phyloP scores from a whole-genome alignment of 768 basidiomycete species.

The Agaricus subrufescens region DNA sequence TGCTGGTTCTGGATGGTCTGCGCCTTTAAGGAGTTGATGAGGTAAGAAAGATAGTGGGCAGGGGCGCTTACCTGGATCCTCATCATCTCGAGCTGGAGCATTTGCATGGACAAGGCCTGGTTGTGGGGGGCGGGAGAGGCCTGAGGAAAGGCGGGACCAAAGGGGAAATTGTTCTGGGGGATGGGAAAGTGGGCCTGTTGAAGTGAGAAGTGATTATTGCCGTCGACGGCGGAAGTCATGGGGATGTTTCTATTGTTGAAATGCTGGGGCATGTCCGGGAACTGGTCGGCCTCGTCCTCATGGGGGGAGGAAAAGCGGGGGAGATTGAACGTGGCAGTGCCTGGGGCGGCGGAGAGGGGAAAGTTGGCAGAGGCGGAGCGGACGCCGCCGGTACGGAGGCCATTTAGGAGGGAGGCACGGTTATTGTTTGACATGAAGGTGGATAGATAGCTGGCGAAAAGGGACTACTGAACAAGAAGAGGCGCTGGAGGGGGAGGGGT shows the following conservation, averaged over 20 bases:
- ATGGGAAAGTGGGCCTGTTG: constrained; percentile 48
- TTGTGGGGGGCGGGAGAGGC: constrained; percentile 47
- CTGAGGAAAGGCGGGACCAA: constrained; percentile 44
- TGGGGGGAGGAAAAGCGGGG: constrained; percentile 47
- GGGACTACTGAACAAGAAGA: constrained; percentile 33
- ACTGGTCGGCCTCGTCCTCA: constrained; percentile 59
- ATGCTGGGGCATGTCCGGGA: constrained; percentile 53
- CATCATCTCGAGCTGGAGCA: constrained; percentile 81
- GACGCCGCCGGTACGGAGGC: constrained; percentile 87
- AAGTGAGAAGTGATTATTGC: constrained; percentile 61
- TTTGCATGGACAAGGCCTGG: constrained; percentile 74
- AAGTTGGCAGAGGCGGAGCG: constrained; percentile 60
- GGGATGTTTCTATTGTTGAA: constrained; percentile 52
- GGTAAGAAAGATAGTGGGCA: constrained; percentile 7
- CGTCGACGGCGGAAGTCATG: constrained; percentile 71
- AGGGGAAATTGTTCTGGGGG: constrained; percentile 52
- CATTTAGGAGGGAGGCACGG: constrained; percentile 83
- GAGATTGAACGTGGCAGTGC: constrained; percentile 53
- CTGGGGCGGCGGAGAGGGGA: constrained; percentile 68
- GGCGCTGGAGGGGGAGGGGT: constrained; percentile 3
- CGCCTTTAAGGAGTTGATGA: constrained; percentile 34
- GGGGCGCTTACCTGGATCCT: constrained; percentile 62
- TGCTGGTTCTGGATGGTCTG: constrained; percentile 78
- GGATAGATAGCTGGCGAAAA: constrained; percentile 24
- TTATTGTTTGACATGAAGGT: constrained; percentile 42